Evolutionary conservation across 140 eudicot genomes (phyloP).

Genomic region (Erigeron philadelphicus): DNA sequence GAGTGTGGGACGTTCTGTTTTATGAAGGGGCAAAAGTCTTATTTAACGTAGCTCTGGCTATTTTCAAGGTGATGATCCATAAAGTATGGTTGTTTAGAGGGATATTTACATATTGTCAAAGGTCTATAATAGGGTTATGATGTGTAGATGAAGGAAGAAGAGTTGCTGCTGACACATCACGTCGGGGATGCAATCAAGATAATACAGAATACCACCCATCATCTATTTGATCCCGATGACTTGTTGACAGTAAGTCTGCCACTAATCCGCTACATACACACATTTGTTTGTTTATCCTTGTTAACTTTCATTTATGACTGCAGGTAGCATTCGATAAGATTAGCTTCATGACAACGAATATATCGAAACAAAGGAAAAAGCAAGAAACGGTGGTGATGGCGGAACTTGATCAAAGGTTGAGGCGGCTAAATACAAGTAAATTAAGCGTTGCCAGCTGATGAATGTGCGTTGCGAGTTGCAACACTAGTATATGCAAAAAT

Average conservation of each 20-base stretch:
- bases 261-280: too few species aligned
- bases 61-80: conserved; percentile 65
- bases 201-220: conserved; percentile 74
- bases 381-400: conserved; percentile 98
- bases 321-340: conserved; percentile 86
- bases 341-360: conserved; percentile 64
- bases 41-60: conserved; percentile 79
- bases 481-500: conserved; percentile 19
- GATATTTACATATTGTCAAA: neutral
- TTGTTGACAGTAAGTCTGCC: conserved; percentile 54
- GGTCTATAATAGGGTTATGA: neutral
- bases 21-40: conserved; percentile 82
- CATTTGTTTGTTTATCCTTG: neutral
- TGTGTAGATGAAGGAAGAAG: conserved; percentile 83
- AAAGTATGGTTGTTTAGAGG: neutral
- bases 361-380: conserved; percentile 94
- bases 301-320: conserved; percentile 6
- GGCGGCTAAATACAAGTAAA: conserved; percentile 61
- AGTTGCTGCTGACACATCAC: conserved; percentile 59
- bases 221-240: conserved; percentile 91
- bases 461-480: conserved; percentile 1
- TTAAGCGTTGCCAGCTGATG: conserved; percentile 24
- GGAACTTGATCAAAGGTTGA: conserved; percentile 81
- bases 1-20: conserved; percentile 94
- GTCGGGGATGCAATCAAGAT: conserved; percentile 82